These are phyloP conservation scores for Penium margaritaceum DNA, from an alignment of 139 green algal species.

Conservation along the genomic window DNA sequence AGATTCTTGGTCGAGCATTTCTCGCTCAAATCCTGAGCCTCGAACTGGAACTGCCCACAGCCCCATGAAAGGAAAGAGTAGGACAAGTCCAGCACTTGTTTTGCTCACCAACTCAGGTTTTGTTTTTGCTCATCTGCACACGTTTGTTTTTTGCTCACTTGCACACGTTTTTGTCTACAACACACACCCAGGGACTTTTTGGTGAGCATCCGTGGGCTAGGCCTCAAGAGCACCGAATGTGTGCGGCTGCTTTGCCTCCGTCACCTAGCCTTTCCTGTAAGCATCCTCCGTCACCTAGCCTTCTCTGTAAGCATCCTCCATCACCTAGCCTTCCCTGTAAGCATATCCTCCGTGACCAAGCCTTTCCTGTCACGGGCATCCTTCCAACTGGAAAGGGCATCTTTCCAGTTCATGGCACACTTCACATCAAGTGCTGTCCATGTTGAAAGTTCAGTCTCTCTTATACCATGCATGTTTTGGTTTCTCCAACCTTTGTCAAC, in stretches of 20 bases:
- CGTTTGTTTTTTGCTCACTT: not conserved
- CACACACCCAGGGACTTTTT: constrained; percentile 28
- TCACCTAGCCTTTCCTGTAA: constrained; percentile 60
- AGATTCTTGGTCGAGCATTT: too few species aligned
- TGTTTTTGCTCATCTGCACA: not conserved
- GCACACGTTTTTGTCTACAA: not conserved
- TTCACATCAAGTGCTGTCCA: not conserved
- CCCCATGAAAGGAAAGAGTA: too few species aligned
- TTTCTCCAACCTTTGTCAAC: not conserved
- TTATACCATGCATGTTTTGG: not conserved
- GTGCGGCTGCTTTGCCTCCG: constrained; percentile 62
- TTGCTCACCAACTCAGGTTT: not conserved
- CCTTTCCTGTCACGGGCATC: too few species aligned
- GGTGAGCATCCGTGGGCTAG: constrained; percentile 57
- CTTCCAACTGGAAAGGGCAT: too few species aligned
- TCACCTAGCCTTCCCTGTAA: too few species aligned
- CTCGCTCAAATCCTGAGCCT: not conserved
- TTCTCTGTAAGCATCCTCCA: too few species aligned
- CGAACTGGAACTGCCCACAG: not conserved
- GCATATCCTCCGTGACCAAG: constrained; percentile 1
- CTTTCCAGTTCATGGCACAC: not conserved
- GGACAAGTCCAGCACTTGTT: too few species aligned
- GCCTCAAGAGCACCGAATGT: constrained; percentile 66
- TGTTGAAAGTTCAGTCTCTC: not conserved
- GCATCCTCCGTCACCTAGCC: too few species aligned